Percentiles rank a stretch among this genome's conserved stretches.
These are phyloP conservation scores for Malus hybrid DNA, from an alignment of 331 rosid genomes.

Conservation along the genomic window DNA sequence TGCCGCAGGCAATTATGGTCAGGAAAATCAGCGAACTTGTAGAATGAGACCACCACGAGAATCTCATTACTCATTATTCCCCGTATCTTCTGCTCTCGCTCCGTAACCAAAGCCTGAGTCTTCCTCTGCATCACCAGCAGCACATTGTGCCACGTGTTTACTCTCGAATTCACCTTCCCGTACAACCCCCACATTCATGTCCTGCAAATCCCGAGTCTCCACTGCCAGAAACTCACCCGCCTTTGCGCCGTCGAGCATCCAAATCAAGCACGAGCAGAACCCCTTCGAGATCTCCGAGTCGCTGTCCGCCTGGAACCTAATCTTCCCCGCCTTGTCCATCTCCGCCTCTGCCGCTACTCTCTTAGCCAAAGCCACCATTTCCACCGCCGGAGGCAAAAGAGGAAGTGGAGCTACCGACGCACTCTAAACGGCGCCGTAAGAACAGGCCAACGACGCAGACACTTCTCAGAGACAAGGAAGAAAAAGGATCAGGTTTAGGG, in stretches of 20 bases:
- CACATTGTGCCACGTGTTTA: too few species aligned
- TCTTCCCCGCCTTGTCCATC: slow-evolving; percentile 36
- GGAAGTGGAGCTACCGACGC: slow-evolving; percentile 49
- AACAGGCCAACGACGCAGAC: slow-evolving; percentile 13
- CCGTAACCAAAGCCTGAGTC: slow-evolving; percentile 5
- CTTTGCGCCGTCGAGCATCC: slow-evolving; percentile 58
- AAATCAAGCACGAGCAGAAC: slow-evolving; percentile 63
- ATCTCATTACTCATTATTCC: background rate
- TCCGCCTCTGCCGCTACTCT: slow-evolving; percentile 42
- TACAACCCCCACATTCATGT: slow-evolving; percentile 44
- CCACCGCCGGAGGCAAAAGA: slow-evolving; percentile 56
- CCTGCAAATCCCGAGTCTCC: slow-evolving; percentile 31
- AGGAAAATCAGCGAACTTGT: too few species aligned
- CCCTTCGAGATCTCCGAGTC: slow-evolving; percentile 79
- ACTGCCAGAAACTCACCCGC: slow-evolving; percentile 41
- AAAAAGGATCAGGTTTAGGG: background rate
- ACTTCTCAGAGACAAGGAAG: slow-evolving; percentile 20
- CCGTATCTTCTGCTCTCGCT: background rate
- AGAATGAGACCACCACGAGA: too few species aligned
- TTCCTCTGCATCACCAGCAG: too few species aligned
- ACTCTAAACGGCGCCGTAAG: slow-evolving; percentile 21
- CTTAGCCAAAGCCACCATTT: slow-evolving; percentile 37
- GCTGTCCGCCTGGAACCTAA: slow-evolving; percentile 63
- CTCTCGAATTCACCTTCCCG: slow-evolving; percentile 2
- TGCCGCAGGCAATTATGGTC: too few species aligned